Base-by-base conservation (phyloP, 495 filamentous ascomycete genomes). In the Penicillium samsonianum region DNA sequence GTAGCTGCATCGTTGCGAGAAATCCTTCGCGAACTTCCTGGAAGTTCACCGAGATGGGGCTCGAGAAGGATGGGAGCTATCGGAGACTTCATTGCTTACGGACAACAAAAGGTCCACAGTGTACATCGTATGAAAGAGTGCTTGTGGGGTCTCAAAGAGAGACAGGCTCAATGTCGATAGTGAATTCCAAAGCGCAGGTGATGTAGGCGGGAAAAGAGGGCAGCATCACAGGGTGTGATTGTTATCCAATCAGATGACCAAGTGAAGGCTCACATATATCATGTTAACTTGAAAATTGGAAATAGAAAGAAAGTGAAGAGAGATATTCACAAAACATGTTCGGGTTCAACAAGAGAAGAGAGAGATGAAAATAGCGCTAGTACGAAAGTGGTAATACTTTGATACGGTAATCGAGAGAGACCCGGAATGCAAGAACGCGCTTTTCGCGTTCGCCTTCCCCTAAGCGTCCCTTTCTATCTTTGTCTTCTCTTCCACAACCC, bases 1-100 rank as follows among this genome's bases (percentile, higher is more conserved):
- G 88, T 92, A 12, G 90, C 88, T 22, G 90, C 88, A 82, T 90
- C 87, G 62, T 80, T 86, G 53, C 79, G 78, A 30, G 81, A 76
- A 23, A 81, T 69, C 50, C 65, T 68, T 42, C 67, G 69, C 49
- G 67, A 26, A 23, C 35, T 57, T 40, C 33, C 53, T 31, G 45
- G 45, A 31, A 60, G 57, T 11, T 65, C 62, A 20, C 46, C 57
- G 14, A 65, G n/a, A 31, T 63, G 57, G 26, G 65, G 60, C 33
- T 65, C 63, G 10, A 65, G 50, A 22, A 56, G 45, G 5, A 63
- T 65, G 5, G 65, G 60, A 47, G 62, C 53, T 53, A 65, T 65
- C 9, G 54, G 45, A 44, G 38, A 40, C 25, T 33, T 55, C 41
- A 48, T 59, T 12, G 9, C 48, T 60, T 26, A 57, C 22, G 51